Evolutionary conservation across 495 filamentous ascomycete genomes (phyloP), one percentile per base, ranked within the genome.

Genomic region (Talaromyces borbonicus): DNA sequence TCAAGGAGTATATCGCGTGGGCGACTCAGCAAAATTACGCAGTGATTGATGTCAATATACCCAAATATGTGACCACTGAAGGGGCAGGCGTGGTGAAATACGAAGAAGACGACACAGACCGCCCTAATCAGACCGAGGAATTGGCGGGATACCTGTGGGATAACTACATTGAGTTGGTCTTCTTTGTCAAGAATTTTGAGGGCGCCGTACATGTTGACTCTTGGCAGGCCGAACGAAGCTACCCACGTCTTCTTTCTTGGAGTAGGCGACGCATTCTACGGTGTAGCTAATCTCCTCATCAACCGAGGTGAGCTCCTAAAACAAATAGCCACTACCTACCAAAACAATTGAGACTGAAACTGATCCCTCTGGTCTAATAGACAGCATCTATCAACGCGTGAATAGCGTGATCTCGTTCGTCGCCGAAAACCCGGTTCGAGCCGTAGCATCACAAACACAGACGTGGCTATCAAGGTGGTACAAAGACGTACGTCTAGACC

Each of bases 141-240:
- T 63, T 97, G 6, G 82, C 87, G 14, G 78, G 75, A 44, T 97
- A 94, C 54, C 60, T 98, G 25, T 98, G 93, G 93, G 90, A 97
- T 52, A 98, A 98, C 56, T 95, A 95, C 53, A 84, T 98, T 26
- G 85, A 94, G 73, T 80, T 68, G 53, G 67, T 45, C 9, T 16
- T 12, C 1, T 31, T 26, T 12, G 4, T 16, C 31, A 2, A 7
- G 12, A n/a, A 35, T 8, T 35, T 2, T 2, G 18, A 16, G 2
- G 18, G n/a, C 18, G 4, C 4, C 6, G 31, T 11, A 15, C 31
- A n/a, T n/a, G n/a, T n/a, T n/a, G 11, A 8, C 29, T 22, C 6
- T 25, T 20, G 43, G 8, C 47, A 84, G 79, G 49, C 61, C 84
- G 3, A 74, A 79, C 49, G 77, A 86, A 5, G 58, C 71, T 0